phyloP scores from a whole-genome alignment of 805 yeast species.

The Teunomyces tritomae region DNA sequence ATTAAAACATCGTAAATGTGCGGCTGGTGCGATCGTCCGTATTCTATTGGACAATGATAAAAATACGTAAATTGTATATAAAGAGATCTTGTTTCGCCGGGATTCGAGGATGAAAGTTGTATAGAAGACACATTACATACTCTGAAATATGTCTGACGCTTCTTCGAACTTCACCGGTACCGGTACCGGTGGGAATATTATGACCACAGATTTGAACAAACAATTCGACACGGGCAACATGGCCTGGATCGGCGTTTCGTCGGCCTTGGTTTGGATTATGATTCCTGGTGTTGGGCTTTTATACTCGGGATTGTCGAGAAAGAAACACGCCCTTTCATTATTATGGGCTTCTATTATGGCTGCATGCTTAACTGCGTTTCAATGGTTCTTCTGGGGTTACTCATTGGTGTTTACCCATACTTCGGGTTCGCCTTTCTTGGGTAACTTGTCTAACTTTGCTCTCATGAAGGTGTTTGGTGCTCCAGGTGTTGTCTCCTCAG shows the following conservation, averaged over 20 bases:
- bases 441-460: slow-evolving; percentile 78
- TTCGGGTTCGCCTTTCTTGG: slow-evolving; percentile 64
- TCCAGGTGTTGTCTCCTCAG: slow-evolving; percentile 59
- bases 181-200: slow-evolving; percentile 80
- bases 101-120: too few species aligned
- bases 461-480: slow-evolving; percentile 80
- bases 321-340: slow-evolving; percentile 91
- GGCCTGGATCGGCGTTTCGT: slow-evolving; percentile 82
- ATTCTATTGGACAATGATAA: background rate
- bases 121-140: too few species aligned
- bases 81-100: background rate
- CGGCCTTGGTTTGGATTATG: slow-evolving; percentile 90
- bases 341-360: slow-evolving; percentile 95
- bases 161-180: slow-evolving; percentile 42
- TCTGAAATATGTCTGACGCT: slow-evolving; percentile 9
- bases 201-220: slow-evolving; percentile 67
- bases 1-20: background rate
- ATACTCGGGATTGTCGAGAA: slow-evolving; percentile 91
- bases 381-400: slow-evolving; percentile 99
- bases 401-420: slow-evolving; percentile 79
- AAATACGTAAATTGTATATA: background rate
- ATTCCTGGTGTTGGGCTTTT: slow-evolving; percentile 93
- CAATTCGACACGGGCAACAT: slow-evolving; percentile 73
- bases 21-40: background rate
- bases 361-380: slow-evolving; percentile 76